Evolutionary conservation across 129 eudicot genomes (phyloP), one percentile per base, ranked within the genome.

Genomic region (Escallonia herrerae): DNA sequence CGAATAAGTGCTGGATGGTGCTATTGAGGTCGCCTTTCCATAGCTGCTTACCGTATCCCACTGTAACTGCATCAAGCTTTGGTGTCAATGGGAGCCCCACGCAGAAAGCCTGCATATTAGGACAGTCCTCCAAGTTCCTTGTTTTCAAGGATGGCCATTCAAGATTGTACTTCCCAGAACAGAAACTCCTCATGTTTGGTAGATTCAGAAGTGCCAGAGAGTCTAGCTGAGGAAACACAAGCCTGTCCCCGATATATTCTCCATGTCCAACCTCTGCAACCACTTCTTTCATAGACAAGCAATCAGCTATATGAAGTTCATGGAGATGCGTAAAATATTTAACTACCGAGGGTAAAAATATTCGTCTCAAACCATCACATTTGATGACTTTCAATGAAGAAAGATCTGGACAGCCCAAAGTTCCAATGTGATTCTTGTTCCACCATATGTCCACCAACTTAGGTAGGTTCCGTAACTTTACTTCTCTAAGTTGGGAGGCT

Each of bases 181-280:
- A 71, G 63, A 71, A 71, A 71, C 62, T 71, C 60, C 40, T 15
- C 13, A 71, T 54, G 6, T 53, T 71, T 61, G 68, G 68, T 45
- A 71, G 62, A 52, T 62, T 62, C 44, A 41, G 5, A 52, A 71
- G 68, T 51, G 22, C 37, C 43, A 71, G 62, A 61, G 68, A 46
- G 54, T 71, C 62, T 44, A 71, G 54, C 54, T 62, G 51, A 61
- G 75, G 75, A 68, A 71, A 71, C 45, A 61, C 75, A n/a, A 62
- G 43, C 7, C 50, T 53, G 51, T 62, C 62, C 41, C 41, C 68
- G 11, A 44, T 33, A 71, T 51, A 8, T 53, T 41, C 68, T 11
- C 46, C 45, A 38, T 38, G 15, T 43, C 44, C 64, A 57, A 44
- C 44, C 14, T 60, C 64, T 12, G 64, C 73, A 57, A 57, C 41